These are phyloP conservation scores for Leishmania major DNA, from an alignment of 208 protist genomes.

Conservation along the genomic window DNA sequence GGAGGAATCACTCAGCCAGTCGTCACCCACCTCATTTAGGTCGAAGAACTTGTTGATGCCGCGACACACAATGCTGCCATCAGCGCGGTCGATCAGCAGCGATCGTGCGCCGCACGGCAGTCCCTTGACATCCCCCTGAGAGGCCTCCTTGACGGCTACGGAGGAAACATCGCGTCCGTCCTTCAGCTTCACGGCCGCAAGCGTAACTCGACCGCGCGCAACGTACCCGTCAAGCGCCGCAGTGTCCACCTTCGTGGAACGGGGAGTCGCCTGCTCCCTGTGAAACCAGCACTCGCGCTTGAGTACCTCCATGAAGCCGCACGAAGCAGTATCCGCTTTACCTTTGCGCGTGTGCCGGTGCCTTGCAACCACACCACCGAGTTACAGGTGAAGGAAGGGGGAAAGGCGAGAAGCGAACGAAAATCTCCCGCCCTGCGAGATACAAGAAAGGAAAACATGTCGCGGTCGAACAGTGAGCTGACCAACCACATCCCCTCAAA, in stretches of 20 bases:
- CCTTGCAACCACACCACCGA: not conserved
- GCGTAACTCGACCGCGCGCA: slow-evolving; percentile 35
- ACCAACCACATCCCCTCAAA: not conserved
- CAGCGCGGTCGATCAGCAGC: slow-evolving; percentile 56
- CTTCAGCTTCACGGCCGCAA: slow-evolving; percentile 22
- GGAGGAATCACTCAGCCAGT: slow-evolving; percentile 33
- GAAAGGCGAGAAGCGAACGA: no score
- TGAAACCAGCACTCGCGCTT: slow-evolving; percentile 37
- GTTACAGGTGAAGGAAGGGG: not conserved
- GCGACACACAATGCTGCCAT: slow-evolving; percentile 66
- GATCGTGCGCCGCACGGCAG: slow-evolving; percentile 81
- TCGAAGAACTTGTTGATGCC: slow-evolving; percentile 92
- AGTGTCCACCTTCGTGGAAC: slow-evolving; percentile 23
- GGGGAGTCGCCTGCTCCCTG: slow-evolving; percentile 14
- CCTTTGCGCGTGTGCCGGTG: not conserved
- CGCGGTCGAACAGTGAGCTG: not conserved
- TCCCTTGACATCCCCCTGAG: slow-evolving; percentile 63
- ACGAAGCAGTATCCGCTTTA: not conserved
- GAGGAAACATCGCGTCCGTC: slow-evolving; percentile 41
- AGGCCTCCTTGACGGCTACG: slow-evolving; percentile 67
- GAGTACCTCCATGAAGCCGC: slow-evolving; percentile 33
- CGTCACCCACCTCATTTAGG: slow-evolving; percentile 45
- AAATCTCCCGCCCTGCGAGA: not conserved
- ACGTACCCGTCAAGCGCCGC: slow-evolving; percentile 31
- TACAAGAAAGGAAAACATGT: not conserved